A percentile compares a stretch with the other conserved stretches of the same genome.
phyloP scores from a whole-genome alignment of 768 basidiomycete species.

The Podaxis rugospora region DNA sequence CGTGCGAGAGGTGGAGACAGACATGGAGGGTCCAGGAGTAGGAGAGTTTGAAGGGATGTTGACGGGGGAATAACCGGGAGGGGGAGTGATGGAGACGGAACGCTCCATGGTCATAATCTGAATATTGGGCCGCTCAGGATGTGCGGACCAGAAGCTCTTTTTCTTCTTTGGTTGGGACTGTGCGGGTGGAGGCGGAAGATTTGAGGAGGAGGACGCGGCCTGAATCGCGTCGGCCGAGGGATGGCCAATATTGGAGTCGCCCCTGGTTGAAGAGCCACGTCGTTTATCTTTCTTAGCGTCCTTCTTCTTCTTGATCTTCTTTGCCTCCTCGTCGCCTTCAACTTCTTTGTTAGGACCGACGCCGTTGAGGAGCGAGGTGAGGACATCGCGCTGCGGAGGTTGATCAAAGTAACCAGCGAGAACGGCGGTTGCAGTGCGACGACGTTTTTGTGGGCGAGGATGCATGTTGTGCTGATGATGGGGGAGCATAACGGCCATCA shows the following conservation, averaged over 20 bases:
- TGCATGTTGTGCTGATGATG: slow-evolving; percentile 24
- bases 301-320: slow-evolving; percentile 49
- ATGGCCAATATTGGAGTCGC: neutral
- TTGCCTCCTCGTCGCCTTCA: slow-evolving; percentile 56
- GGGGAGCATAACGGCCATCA: slow-evolving; percentile 28
- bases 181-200: neutral
- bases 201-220: slow-evolving; percentile 4
- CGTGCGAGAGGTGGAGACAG: slow-evolving; percentile 68
- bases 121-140: slow-evolving; percentile 61
- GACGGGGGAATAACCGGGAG: slow-evolving; percentile 46
- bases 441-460: slow-evolving; percentile 34
- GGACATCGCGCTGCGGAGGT: slow-evolving; percentile 63
- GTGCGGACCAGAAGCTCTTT: slow-evolving; percentile 47
- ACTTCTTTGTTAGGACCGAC: slow-evolving; percentile 61
- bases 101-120: slow-evolving; percentile 67
- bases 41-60: slow-evolving; percentile 55
- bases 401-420: slow-evolving; percentile 74
- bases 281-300: slow-evolving; percentile 38
- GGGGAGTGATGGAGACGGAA: slow-evolving; percentile 72
- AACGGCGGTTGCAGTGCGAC: slow-evolving; percentile 70
- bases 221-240: neutral
- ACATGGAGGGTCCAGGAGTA: slow-evolving; percentile 72
- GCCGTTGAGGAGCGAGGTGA: slow-evolving; percentile 77
- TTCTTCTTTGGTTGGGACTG: slow-evolving; percentile 25
- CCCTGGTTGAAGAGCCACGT: neutral